Evolutionary conservation across 306 rosid species (phyloP).

Genomic region (Prunus mongolica): DNA sequence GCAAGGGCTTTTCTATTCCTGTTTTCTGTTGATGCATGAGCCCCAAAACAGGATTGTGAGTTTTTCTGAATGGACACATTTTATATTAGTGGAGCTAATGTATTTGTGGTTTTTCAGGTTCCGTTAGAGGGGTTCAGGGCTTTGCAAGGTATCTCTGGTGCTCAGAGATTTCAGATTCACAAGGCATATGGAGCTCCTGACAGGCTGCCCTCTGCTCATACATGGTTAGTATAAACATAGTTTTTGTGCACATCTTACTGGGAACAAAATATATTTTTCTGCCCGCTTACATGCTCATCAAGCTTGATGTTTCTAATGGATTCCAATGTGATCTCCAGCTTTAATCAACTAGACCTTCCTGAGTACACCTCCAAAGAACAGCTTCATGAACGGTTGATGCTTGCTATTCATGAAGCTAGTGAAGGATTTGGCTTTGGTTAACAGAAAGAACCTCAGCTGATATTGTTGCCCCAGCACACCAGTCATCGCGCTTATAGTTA

Average conservation of each 20-base stretch:
- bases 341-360: conserved; percentile 97
- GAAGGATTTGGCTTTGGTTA: conserved; percentile 99
- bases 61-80: background rate
- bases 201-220: conserved; percentile 95
- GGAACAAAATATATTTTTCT: background rate
- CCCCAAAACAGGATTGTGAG: background rate
- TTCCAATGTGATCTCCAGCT: conserved; percentile 44
- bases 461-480: conserved; percentile 28
- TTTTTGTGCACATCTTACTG: background rate
- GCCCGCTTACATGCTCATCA: background rate
- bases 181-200: conserved; percentile 99
- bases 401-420: conserved; percentile 94
- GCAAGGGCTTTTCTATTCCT: background rate
- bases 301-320: conserved; percentile 22
- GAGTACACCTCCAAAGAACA: conserved; percentile 92
- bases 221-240: conserved; percentile 58
- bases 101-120: conserved; percentile 57
- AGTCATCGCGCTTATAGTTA: conserved; percentile 34
- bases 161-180: conserved; percentile 98
- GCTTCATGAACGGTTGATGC: conserved; percentile 91
- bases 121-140: conserved; percentile 98
- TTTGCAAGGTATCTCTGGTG: conserved; percentile 97
- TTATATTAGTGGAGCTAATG: background rate
- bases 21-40: background rate
- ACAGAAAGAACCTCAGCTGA: conserved; percentile 10